phyloP scores from a whole-genome alignment of 2,329 filamentous ascomycete genomes.

The Aspergillus chevalieri region DNA sequence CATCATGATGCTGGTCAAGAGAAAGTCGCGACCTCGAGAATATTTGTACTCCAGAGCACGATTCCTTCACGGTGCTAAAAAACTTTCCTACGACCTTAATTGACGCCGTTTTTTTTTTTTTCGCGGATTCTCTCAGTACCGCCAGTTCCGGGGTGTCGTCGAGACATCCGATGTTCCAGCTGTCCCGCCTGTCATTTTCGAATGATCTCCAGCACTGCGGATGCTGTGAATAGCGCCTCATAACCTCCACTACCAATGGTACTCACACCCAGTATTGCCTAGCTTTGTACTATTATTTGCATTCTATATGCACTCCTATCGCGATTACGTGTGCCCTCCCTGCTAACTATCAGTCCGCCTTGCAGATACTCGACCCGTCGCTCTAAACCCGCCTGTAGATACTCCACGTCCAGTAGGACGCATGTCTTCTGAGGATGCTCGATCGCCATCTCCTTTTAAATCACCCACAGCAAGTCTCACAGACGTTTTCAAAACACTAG shows the following conservation, averaged over 20 bases:
- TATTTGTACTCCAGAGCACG: background rate
- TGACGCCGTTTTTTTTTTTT: background rate
- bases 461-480: conserved; percentile 34
- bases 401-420: conserved; percentile 20
- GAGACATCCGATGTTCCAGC: conserved; percentile 1
- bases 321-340: background rate
- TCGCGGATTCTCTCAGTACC: background rate
- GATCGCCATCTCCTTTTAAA: conserved; percentile 29
- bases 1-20: conserved; percentile 10
- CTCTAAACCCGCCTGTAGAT: conserved; percentile 9
- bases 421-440: conserved; percentile 41
- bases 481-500: conserved; percentile 40
- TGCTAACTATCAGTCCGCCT: background rate
- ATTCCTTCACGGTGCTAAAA: background rate
- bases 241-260: conserved; percentile 11
- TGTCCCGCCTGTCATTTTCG: conserved; percentile 5
- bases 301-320: background rate
- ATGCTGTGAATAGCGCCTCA: conserved; percentile 5
- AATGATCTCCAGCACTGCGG: conserved; percentile 5
- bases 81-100: background rate
- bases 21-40: background rate
- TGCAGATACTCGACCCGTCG: conserved; percentile 15
- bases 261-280: background rate
- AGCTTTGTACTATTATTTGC: background rate
- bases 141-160: background rate